Evolutionary conservation across 371 early-diverging fungal genomes (phyloP).

Genomic region (Rhizomucor pusillus): DNA sequence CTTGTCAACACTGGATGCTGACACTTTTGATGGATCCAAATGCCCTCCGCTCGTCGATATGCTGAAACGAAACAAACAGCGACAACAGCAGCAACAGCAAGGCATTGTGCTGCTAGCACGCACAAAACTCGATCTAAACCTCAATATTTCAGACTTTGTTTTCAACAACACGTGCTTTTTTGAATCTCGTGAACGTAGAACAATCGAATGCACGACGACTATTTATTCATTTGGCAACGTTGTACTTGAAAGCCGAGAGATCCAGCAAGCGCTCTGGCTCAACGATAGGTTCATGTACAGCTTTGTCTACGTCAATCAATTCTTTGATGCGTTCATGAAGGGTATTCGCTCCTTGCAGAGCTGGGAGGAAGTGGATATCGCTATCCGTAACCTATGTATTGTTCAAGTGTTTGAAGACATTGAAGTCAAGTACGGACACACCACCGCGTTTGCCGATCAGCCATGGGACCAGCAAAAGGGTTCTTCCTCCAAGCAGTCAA

Average conservation of each 20-base stretch:
- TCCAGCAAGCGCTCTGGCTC: slow-evolving; percentile 49
- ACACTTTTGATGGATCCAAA: slow-evolving; percentile 25
- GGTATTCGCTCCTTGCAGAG: slow-evolving; percentile 47
- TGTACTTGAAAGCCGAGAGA: slow-evolving; percentile 58
- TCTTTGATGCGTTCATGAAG: slow-evolving; percentile 58
- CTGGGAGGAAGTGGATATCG: slow-evolving; percentile 53
- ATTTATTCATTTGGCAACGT: slow-evolving; percentile 66
- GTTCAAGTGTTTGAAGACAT: slow-evolving; percentile 58
- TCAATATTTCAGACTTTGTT: slow-evolving; percentile 38
- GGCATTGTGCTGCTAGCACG: background rate
- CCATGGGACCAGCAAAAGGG: slow-evolving; percentile 10
- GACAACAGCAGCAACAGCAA: too few relatives aligned
- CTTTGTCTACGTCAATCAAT: slow-evolving; percentile 60
- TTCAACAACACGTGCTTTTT: slow-evolving; percentile 52
- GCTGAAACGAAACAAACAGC: slow-evolving; percentile 8
- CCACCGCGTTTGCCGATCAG: slow-evolving; percentile 10
- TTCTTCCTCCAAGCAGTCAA: background rate
- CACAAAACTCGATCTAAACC: slow-evolving; percentile 43
- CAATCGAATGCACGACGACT: slow-evolving; percentile 59
- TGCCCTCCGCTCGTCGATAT: slow-evolving; percentile 31
- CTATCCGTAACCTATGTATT: slow-evolving; percentile 50
- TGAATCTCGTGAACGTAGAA: slow-evolving; percentile 46
- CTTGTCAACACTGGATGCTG: slow-evolving; percentile 15
- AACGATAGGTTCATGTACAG: slow-evolving; percentile 47
- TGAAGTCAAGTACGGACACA: slow-evolving; percentile 27